Evolutionary conservation across 257 asterid genomes (phyloP), one percentile per base, ranked within the genome.

Genomic region (Cordia subcordata): DNA sequence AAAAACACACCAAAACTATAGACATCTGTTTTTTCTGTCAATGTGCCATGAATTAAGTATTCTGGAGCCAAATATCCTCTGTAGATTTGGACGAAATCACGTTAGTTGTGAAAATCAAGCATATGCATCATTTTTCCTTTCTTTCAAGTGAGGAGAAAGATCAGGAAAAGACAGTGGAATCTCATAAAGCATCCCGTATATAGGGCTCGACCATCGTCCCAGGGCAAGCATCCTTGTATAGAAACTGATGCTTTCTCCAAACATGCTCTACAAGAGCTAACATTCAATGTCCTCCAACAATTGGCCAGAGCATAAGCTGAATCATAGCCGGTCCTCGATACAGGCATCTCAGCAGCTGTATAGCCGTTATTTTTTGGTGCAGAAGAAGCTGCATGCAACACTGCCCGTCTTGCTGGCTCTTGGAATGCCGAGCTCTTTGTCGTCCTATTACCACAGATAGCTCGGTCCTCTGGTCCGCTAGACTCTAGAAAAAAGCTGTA

Each of bases 21-120:
- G 13, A 77, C 79, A 52, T 77, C 83, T 14, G 65, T 80, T 56
- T 77, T 77, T 13, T 73, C 77, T 0, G 75, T 73, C 13, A 77
- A 68, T 63, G 73, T 77, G 6, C 83, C 83, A 10, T 70, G 75
- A 32, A 77, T 77, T 11, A 77, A 58, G 69, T 77, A 73, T 38
- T 77, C 83, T 5, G 83, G 83, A 63, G 83, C 80, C 80, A 77
- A 69, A 27, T 77, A 77, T 63, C 79, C 83, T 38, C 83, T 77
- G 72, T 15, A 42, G 39, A 42, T 32, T 42, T 15, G 20, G n/a
- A 53, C 8, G 22, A 4, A 17, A 49, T 65, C 55, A 59, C 11
- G 10, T 38, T 11, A 14, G 19, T 5, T 39, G 12, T 2, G 47
- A 42, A 4, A 42, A 13, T 42, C 3, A 42, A 13, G 10, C 12